A percentile compares a stretch with the other conserved stretches of the same genome.
Evolutionary conservation across 345 rosid genomes (phyloP).

Genomic region (Limnanthes douglasii): DNA sequence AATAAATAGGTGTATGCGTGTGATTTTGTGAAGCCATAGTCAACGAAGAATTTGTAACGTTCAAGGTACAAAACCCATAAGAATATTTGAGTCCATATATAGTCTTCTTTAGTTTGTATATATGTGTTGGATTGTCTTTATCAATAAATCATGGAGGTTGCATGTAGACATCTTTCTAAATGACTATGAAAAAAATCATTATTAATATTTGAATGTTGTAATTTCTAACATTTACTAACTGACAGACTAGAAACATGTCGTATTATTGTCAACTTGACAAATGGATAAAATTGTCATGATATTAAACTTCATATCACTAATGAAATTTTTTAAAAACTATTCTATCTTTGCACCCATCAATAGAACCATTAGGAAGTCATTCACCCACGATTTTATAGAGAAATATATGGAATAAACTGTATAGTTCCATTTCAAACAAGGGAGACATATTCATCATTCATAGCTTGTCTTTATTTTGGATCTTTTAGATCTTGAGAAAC

Average conservation of each 20-base stretch:
- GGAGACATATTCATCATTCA: neutral
- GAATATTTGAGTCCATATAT: neutral
- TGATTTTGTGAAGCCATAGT: neutral
- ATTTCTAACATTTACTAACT: neutral
- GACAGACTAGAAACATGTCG: neutral
- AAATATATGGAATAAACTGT: neutral
- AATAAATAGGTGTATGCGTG: neutral
- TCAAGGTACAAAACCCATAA: neutral
- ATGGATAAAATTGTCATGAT: neutral
- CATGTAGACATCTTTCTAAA: neutral
- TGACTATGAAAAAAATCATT: neutral
- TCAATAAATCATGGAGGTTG: neutral
- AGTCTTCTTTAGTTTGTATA: neutral
- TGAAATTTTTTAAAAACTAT: neutral
- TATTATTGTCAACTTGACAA: neutral
- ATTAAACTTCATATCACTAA: neutral
- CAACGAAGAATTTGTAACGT: neutral
- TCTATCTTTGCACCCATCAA: neutral
- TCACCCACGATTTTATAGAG: neutral
- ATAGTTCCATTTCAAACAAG: neutral
- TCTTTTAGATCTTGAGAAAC: neutral
- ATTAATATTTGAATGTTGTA: neutral
- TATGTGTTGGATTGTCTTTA: neutral
- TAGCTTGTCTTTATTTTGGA: neutral
- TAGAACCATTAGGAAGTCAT: neutral